Conservation (phyloP, 768 basidiomycete genomes). For the Leucocoprinus leucothites region DNA sequence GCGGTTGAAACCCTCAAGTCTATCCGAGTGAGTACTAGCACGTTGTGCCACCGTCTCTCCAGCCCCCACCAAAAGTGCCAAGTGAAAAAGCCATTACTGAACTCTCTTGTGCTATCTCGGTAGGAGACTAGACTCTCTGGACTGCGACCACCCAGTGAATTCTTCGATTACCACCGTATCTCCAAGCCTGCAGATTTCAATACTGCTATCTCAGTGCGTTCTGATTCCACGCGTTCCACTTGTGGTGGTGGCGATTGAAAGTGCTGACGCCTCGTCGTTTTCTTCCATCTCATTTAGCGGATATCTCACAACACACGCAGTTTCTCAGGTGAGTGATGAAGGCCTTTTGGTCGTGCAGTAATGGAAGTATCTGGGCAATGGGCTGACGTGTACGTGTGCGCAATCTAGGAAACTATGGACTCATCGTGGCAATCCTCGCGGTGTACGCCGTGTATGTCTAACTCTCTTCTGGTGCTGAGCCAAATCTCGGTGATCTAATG, state of each 20-base stretch:
- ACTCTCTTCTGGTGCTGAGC: background rate
- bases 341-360: background rate
- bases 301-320: slow-evolving; percentile 95
- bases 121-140: slow-evolving; percentile 81
- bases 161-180: slow-evolving; percentile 80
- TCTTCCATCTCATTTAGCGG: slow-evolving; percentile 44
- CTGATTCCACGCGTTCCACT: background rate
- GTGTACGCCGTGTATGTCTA: slow-evolving; percentile 75
- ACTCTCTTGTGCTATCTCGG: slow-evolving; percentile 1
- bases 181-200: slow-evolving; percentile 84
- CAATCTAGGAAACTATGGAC: slow-evolving; percentile 75
- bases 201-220: slow-evolving; percentile 68
- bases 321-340: slow-evolving; percentile 58
- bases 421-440: slow-evolving; percentile 74
- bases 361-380: background rate
- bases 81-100: background rate
- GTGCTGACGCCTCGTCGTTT: slow-evolving; percentile 2
- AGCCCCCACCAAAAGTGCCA: background rate
- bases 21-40: slow-evolving; percentile 55
- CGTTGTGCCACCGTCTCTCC: background rate
- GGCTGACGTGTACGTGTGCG: slow-evolving; percentile 6
- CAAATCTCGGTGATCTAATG: background rate
- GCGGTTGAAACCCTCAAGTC: slow-evolving; percentile 67
- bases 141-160: slow-evolving; percentile 69
- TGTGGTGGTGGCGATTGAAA: background rate